Evolutionary conservation across 345 rosid species (phyloP).

Genomic region (Cardamine resedifolia): DNA sequence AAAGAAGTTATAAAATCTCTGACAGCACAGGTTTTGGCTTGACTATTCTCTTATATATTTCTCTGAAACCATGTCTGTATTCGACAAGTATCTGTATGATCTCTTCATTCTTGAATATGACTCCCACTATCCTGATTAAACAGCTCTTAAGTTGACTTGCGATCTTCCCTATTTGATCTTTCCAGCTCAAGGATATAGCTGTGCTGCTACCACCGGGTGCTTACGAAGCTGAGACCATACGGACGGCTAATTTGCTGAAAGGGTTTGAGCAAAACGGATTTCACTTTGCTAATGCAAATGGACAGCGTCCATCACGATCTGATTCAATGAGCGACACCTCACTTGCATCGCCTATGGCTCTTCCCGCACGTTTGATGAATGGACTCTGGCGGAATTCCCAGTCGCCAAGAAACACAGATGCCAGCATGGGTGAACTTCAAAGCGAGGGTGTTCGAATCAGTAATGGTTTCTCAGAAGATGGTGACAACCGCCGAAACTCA

Average conservation of each 20-base stretch:
- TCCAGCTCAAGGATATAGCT: conserved; percentile 89
- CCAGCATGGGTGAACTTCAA: conserved; percentile 43
- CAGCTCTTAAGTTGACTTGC: background rate
- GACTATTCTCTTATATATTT: too few relatives aligned
- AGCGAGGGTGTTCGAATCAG: conserved; percentile 45
- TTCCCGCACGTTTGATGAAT: conserved; percentile 42
- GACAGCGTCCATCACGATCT: conserved; percentile 63
- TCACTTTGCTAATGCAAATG: conserved; percentile 52
- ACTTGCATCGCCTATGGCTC: conserved; percentile 49
- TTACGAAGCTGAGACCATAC: conserved; percentile 56
- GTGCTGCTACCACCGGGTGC: conserved; percentile 74
- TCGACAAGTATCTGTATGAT: background rate
- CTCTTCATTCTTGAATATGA: background rate
- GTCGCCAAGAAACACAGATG: conserved; percentile 47
- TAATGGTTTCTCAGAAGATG: conserved; percentile 49
- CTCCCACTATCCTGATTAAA: background rate
- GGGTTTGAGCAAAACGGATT: conserved; percentile 72
- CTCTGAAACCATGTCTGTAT: background rate
- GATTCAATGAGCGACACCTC: conserved; percentile 53
- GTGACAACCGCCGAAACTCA: conserved; percentile 51
- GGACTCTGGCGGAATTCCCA: conserved; percentile 44
- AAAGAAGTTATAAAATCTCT: conserved; percentile 95
- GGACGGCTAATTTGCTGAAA: conserved; percentile 47
- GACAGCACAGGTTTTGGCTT: conserved; percentile 79
- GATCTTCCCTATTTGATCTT: background rate